Evolutionary conservation across 345 rosid species (phyloP).

Genomic region (Excoecaria agallocha): DNA sequence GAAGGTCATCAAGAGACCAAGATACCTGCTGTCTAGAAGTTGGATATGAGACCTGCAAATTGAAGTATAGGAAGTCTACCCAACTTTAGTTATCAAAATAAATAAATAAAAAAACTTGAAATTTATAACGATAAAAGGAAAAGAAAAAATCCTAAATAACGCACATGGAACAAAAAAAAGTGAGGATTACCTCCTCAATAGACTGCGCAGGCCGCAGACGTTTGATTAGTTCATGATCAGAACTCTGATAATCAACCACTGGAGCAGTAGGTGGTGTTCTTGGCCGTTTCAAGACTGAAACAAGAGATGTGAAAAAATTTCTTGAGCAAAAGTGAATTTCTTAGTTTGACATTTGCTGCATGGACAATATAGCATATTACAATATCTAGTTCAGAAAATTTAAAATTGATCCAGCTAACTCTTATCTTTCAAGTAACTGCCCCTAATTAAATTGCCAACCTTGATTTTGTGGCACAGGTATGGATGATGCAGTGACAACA

Average conservation of each 20-base stretch:
- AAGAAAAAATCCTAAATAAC: conserved; percentile 7
- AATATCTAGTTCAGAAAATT: background rate
- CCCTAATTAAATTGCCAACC: conserved; percentile 37
- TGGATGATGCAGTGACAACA: conserved; percentile 73
- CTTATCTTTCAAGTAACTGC: background rate
- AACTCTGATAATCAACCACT: conserved; percentile 75
- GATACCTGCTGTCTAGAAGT: conserved; percentile 52
- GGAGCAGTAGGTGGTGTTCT: conserved; percentile 67
- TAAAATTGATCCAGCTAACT: background rate
- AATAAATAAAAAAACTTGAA: conserved; percentile 5
- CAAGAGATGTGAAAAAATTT: conserved; percentile 28
- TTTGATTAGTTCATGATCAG: conserved; percentile 84
- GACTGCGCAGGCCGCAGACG: conserved; percentile 74
- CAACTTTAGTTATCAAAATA: conserved; percentile 11
- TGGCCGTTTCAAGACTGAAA: conserved; percentile 67
- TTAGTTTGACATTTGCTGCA: background rate
- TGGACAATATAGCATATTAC: background rate
- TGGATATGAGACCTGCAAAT: conserved; percentile 65
- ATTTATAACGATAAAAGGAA: conserved; percentile 18
- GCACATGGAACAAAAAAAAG: conserved; percentile 4
- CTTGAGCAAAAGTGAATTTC: conserved; percentile 17
- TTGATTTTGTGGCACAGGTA: conserved; percentile 73
- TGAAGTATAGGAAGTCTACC: conserved; percentile 5
- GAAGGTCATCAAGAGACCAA: conserved; percentile 80
- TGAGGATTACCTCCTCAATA: conserved; percentile 64